These are phyloP conservation scores for Tetrapisispora nanseiensis DNA, from an alignment of 805 yeast species.

Conservation along the genomic window DNA sequence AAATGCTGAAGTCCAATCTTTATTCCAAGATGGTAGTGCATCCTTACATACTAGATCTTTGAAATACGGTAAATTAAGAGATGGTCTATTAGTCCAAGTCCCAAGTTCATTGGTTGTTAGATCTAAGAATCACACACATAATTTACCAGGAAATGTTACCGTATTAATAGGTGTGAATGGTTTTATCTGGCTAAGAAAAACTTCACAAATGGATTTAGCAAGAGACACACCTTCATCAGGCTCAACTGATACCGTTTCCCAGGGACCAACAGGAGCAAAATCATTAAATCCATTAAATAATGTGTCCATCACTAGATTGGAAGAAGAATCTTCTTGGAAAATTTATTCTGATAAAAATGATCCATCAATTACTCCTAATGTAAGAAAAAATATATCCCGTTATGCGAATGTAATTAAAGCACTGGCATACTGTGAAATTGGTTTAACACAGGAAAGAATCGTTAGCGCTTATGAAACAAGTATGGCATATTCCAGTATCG, in stretches of 20 bases:
- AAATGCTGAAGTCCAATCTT: constrained; percentile 90
- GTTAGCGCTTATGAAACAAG: constrained; percentile 83
- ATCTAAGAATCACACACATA: constrained; percentile 78
- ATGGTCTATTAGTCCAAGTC: constrained; percentile 73
- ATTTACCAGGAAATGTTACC: constrained; percentile 89
- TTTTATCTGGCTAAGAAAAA: constrained; percentile 80
- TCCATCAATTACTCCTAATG: constrained; percentile 43
- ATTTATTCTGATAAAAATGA: constrained; percentile 89
- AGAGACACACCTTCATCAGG: constrained; percentile 23
- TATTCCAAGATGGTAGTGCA: constrained; percentile 85
- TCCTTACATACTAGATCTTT: constrained; percentile 90
- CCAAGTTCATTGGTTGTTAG: constrained; percentile 78
- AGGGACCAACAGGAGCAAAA: constrained; percentile 30
- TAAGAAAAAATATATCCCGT: constrained; percentile 68
- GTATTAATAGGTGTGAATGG: constrained; percentile 92
- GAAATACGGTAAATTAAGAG: constrained; percentile 88
- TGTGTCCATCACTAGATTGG: constrained; percentile 71
- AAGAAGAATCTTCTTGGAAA: constrained; percentile 90
- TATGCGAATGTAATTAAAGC: constrained; percentile 80
- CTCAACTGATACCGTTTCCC: constrained; percentile 20
- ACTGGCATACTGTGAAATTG: constrained; percentile 73
- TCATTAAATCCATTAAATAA: constrained; percentile 29
- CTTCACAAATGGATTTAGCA: constrained; percentile 32
- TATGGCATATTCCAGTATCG: constrained; percentile 60
- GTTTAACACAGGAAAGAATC: constrained; percentile 74